A percentile compares a stretch with the other conserved stretches of the same genome.
These are phyloP conservation scores for Cucumis cinereus DNA, from an alignment of 306 rosid species.

Conservation along the genomic window DNA sequence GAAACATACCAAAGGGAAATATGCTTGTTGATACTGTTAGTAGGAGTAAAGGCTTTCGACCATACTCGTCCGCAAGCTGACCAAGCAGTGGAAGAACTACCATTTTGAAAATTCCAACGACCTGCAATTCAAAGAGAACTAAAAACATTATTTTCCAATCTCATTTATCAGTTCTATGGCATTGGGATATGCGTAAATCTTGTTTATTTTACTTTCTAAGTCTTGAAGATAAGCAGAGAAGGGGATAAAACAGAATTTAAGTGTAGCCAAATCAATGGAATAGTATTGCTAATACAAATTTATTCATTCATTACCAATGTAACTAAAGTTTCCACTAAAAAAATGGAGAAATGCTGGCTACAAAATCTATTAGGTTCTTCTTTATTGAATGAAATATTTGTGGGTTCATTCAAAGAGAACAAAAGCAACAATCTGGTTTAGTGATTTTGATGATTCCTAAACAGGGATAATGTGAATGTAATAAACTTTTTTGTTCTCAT, in stretches of 20 bases:
- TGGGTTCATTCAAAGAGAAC: background rate
- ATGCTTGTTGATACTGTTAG: constrained; percentile 47
- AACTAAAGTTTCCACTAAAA: constrained; percentile 1
- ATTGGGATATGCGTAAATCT: background rate
- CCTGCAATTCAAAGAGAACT: constrained; percentile 17
- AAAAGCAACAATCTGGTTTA: background rate
- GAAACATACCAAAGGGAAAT: constrained; percentile 48
- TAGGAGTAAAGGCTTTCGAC: constrained; percentile 69
- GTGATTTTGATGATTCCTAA: background rate
- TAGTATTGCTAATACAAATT: background rate
- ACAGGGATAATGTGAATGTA: background rate
- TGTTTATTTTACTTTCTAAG: background rate
- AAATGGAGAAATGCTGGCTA: background rate
- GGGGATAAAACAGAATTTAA: background rate
- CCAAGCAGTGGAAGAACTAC: constrained; percentile 66
- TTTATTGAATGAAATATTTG: background rate
- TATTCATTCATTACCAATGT: background rate
- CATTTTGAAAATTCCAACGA: constrained; percentile 74
- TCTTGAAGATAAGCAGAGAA: background rate
- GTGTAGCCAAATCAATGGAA: background rate
- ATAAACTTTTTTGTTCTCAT: background rate
- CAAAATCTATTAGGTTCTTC: background rate
- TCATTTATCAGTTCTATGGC: background rate
- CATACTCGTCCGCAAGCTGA: constrained; percentile 76
- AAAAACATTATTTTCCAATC: background rate